phyloP scores from a whole-genome alignment of 345 rosid species.

The Lepidium africanum region DNA sequence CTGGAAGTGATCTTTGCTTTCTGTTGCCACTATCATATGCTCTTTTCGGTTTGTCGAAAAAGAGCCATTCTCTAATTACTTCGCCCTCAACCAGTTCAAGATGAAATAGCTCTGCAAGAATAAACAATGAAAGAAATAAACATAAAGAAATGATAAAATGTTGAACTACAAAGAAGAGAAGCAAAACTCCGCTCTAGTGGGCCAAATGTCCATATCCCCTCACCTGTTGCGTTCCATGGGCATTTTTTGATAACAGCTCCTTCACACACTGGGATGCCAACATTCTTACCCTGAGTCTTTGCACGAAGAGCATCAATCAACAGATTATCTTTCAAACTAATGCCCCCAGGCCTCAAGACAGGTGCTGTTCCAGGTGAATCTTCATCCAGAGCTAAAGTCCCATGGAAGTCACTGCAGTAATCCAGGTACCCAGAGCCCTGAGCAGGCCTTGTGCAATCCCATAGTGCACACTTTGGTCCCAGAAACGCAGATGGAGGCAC shows the following conservation, averaged over 20 bases:
- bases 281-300: constrained; percentile 64
- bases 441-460: constrained; percentile 93
- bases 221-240: constrained; percentile 86
- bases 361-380: constrained; percentile 57
- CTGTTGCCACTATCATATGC: constrained; percentile 89
- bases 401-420: constrained; percentile 76
- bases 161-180: neutral
- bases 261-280: constrained; percentile 82
- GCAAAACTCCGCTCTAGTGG: neutral
- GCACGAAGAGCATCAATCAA: constrained; percentile 54
- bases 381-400: constrained; percentile 53
- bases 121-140: neutral
- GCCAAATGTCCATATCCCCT: constrained; percentile 1
- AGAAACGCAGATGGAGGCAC: constrained; percentile 75
- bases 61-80: constrained; percentile 77
- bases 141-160: neutral
- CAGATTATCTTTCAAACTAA: constrained; percentile 62
- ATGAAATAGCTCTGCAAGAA: constrained; percentile 63
- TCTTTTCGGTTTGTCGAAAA: constrained; percentile 81
- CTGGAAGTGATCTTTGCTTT: constrained; percentile 91
- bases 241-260: constrained; percentile 79
- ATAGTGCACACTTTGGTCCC: constrained; percentile 85
- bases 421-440: constrained; percentile 49
- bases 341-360: constrained; percentile 69
- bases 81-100: constrained; percentile 58